phyloP scores from a whole-genome alignment of 139 green algal genomes.

The Edaphochlamys debaryana region DNA sequence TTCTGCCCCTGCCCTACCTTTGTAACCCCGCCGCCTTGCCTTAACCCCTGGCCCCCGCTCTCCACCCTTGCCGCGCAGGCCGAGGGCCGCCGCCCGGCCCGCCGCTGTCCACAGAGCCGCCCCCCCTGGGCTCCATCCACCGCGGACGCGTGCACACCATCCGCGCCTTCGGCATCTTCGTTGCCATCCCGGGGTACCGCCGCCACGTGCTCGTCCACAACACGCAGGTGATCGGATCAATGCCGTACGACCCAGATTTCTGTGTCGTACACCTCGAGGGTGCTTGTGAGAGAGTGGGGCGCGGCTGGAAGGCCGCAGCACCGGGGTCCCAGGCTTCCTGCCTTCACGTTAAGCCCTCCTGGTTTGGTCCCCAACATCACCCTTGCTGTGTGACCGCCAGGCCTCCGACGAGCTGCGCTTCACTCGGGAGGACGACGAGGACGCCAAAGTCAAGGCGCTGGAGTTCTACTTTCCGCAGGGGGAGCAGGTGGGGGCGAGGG shows the following conservation, averaged over 20 bases:
- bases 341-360: too few species aligned
- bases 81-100: background rate
- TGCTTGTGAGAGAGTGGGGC: too few species aligned
- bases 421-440: conserved; percentile 59
- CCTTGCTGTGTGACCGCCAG: too few species aligned
- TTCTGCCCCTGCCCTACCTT: background rate
- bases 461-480: conserved; percentile 64
- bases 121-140: conserved; percentile 51
- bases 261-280: too few species aligned
- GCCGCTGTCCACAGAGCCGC: conserved; percentile 26
- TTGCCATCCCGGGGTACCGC: conserved; percentile 54
- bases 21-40: too few species aligned
- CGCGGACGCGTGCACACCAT: conserved; percentile 59
- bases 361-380: too few species aligned
- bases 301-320: too few species aligned
- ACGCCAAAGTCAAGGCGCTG: conserved; percentile 65
- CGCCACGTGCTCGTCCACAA: conserved; percentile 67
- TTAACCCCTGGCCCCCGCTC: too few species aligned
- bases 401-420: conserved; percentile 58
- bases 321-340: too few species aligned
- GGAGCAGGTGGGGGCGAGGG: conserved; percentile 15
- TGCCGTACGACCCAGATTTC: too few species aligned
- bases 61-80: background rate
- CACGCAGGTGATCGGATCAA: conserved; percentile 50
- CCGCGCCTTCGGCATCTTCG: conserved; percentile 71